phyloP scores from a whole-genome alignment of 768 basidiomycete genomes.

The Fomitopsis serialis region DNA sequence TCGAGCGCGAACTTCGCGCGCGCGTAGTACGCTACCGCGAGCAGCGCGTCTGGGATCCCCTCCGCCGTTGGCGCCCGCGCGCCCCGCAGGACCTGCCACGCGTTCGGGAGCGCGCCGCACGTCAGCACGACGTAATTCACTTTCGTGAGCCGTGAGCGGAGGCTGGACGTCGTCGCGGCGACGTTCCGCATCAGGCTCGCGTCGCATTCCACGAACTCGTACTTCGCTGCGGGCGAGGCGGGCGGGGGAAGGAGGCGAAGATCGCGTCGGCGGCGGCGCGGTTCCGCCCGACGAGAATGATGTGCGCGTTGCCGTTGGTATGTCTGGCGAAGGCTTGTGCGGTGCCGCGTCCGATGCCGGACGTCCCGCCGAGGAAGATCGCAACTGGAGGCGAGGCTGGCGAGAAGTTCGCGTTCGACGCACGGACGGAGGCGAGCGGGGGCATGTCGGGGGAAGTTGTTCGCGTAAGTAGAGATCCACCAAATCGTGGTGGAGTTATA shows the following conservation, averaged over 20 bases:
- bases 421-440: constrained; percentile 10
- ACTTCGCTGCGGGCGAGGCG: constrained; percentile 13
- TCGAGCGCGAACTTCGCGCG: constrained; percentile 45
- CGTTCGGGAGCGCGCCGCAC: constrained; percentile 29
- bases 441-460: background rate
- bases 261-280: constrained; percentile 41
- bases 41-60: constrained; percentile 37
- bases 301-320: constrained; percentile 44
- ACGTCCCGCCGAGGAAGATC: constrained; percentile 29
- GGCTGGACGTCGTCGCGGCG: constrained; percentile 24
- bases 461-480: background rate
- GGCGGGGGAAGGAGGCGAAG: constrained; percentile 36
- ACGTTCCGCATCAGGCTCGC: constrained; percentile 47
- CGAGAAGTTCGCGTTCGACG: constrained; percentile 13
- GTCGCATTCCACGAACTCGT: constrained; percentile 52
- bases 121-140: constrained; percentile 50
- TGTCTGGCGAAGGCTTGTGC: constrained; percentile 38
- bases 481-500: too few species aligned
- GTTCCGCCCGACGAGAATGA: constrained; percentile 49
- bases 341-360: constrained; percentile 37
- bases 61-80: constrained; percentile 38
- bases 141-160: constrained; percentile 32
- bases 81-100: background rate
- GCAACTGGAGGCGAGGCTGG: constrained; percentile 23
- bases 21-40: constrained; percentile 45